Percentiles rank a stretch among this genome's conserved stretches.
Conservation (phyloP, 2,329 filamentous ascomycete species). For the Pezicula carpinea region DNA sequence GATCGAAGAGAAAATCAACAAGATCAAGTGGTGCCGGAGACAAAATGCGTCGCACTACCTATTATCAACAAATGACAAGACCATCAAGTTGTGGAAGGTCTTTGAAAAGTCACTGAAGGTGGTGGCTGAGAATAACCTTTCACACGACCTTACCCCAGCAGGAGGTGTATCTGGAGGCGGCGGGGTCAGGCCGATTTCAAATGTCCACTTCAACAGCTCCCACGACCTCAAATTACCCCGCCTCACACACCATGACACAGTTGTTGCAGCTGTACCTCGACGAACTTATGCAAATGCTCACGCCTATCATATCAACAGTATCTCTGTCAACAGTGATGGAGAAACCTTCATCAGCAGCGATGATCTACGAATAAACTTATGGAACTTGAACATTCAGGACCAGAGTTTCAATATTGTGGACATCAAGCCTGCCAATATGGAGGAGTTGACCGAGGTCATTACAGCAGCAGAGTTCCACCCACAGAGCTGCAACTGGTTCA, state of each 20-base stretch:
- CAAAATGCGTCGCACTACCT: constrained; percentile 99
- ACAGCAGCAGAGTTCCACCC: constrained; percentile 98
- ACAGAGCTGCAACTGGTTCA: constrained; percentile 98
- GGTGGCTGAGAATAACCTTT: constrained; percentile 97
- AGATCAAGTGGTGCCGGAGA: constrained; percentile 99
- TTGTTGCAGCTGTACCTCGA: constrained; percentile 91
- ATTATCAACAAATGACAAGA: constrained; percentile 98
- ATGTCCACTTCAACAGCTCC: constrained; percentile 72
- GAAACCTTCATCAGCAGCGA: constrained; percentile 99
- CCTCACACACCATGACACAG: constrained; percentile 96
- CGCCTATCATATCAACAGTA: constrained; percentile 99
- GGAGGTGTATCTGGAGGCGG: constrained; percentile 65
- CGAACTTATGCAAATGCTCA: constrained; percentile 98
- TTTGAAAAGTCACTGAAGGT: constrained; percentile 99
- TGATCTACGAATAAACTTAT: constrained; percentile 94
- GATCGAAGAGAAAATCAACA: constrained; percentile 99
- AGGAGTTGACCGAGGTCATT: constrained; percentile 97
- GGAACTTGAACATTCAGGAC: constrained; percentile 98
- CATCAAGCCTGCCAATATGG: constrained; percentile 99
- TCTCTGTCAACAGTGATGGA: constrained; percentile 99
- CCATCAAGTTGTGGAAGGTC: constrained; percentile 99
- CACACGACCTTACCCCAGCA: constrained; percentile 82
- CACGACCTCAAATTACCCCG: constrained; percentile 88
- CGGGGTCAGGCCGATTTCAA: constrained; percentile 66
- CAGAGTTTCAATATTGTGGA: constrained; percentile 99